Base-by-base conservation (phyloP, 768 basidiomycete species). In the Cyathus striatus region DNA sequence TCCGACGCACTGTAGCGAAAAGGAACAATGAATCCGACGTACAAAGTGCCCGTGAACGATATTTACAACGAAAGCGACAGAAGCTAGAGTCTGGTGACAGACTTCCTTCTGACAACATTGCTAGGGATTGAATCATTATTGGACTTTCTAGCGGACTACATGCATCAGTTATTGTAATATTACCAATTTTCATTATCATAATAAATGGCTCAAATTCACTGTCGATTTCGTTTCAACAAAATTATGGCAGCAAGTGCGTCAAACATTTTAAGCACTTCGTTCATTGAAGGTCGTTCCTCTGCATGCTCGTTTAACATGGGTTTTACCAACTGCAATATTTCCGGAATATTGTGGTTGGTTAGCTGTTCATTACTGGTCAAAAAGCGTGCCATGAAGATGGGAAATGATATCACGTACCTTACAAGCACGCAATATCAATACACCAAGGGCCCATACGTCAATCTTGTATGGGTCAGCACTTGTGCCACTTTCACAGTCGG, bases 21-120 rank as follows among this genome's bases (percentile, higher is more conserved):
- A 75, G 90, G 46, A 95, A 94, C 57, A 82, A 75, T 21, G 83
- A 87, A 26, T 62, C 62, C n/a, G 79, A 81, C 41, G 77, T 94
- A 26, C 72, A 82, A 61, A 83, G 75, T 56, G 90, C 89, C 12
- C 76, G 75, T 41, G 77, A 83, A 46, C 75, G 90, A 41, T 92
- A 86, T 55, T 56, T 86, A 38, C 80, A 83, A 56, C 70, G 93
- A 53, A 96, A 96, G 66, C 78, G 85, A 39, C 78, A 76, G 58
- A 86, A 76, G 53, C 46, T 90, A 56, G 88, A 90, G 49, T n/a
- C n/a, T n/a, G n/a, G n/a, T n/a, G n/a, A n/a, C n/a, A n/a, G n/a
- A n/a, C n/a, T n/a, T n/a, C n/a, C n/a, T n/a, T n/a, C n/a, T n/a
- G n/a, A n/a, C n/a, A n/a, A n/a, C n/a, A n/a, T n/a, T n/a, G n/a